A percentile compares a stretch with the other conserved stretches of the same genome.
Conservation (phyloP, 192 early-diverging fungal genomes). For the Entomortierella beljakovae region DNA sequence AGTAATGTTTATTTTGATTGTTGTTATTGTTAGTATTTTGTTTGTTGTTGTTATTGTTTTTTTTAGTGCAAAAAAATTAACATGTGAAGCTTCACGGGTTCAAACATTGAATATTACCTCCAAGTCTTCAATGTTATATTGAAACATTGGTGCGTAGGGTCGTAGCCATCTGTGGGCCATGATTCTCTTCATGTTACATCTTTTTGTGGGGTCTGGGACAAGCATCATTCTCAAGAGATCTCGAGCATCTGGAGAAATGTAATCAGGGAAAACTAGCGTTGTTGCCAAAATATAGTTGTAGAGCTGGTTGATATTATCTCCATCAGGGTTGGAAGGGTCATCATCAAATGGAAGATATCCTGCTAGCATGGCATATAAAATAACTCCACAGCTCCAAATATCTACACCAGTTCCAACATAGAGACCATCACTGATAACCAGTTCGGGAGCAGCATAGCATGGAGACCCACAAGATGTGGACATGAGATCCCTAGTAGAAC, state of each 20-base stretch:
- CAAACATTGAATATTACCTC: conserved; percentile 17
- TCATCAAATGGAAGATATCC: conserved; percentile 93
- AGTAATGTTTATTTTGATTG: too few species aligned
- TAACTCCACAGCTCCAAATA: conserved; percentile 99
- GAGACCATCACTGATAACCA: conserved; percentile 94
- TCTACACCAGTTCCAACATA: conserved; percentile 97
- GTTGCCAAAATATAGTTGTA: conserved; percentile 89
- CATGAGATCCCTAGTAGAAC: conserved; percentile 83
- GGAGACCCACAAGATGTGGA: conserved; percentile 97
- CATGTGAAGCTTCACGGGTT: too few species aligned
- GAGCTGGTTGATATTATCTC: conserved; percentile 88
- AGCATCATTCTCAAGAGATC: conserved; percentile 92
- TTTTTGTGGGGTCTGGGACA: conserved; percentile 86
- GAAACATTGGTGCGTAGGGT: conserved; percentile 63
- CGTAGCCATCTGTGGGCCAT: conserved; percentile 78
- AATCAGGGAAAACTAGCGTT: conserved; percentile 86
- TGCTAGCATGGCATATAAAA: conserved; percentile 92
- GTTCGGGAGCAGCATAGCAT: conserved; percentile 98
- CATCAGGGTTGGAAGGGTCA: conserved; percentile 90
- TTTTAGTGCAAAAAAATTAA: too few species aligned
- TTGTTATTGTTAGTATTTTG: too few species aligned
- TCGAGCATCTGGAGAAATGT: conserved; percentile 80
- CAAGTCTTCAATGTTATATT: conserved; percentile 52
- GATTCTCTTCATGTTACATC: conserved; percentile 81
- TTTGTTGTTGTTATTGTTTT: too few species aligned